Evolutionary conservation across 331 rosid species (phyloP).

Genomic region (Pyracantha coccinea): DNA sequence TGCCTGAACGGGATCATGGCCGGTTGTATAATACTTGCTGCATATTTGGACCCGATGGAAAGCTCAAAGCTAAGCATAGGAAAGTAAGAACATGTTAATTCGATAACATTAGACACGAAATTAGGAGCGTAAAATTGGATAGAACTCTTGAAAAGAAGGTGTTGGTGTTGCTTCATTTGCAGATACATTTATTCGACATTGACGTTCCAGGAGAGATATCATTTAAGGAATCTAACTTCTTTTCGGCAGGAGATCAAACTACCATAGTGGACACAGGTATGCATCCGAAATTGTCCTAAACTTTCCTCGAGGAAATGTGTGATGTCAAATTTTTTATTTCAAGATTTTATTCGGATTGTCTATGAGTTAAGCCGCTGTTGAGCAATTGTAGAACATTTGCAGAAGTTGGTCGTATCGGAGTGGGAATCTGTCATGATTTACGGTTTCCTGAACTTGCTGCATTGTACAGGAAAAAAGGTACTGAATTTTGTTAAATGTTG

Average conservation of each 20-base stretch:
- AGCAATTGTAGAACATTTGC: background rate
- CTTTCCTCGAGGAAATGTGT: background rate
- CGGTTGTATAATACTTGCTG: slow-evolving; percentile 25
- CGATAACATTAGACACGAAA: background rate
- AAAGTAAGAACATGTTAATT: slow-evolving; percentile 6
- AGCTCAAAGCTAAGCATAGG: slow-evolving; percentile 21
- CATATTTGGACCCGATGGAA: slow-evolving; percentile 31
- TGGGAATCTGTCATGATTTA: slow-evolving; percentile 31
- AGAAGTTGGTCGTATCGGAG: slow-evolving; percentile 28
- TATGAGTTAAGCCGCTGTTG: background rate
- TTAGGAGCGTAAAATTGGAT: background rate
- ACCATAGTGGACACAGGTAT: slow-evolving; percentile 31
- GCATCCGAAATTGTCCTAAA: background rate
- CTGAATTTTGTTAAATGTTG: background rate
- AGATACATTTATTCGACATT: slow-evolving; percentile 29
- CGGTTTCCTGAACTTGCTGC: slow-evolving; percentile 28
- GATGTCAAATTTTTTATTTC: background rate
- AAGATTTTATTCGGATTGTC: background rate
- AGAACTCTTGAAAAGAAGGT: background rate
- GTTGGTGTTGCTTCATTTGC: background rate
- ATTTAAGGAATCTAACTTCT: slow-evolving; percentile 25
- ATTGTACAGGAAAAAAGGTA: slow-evolving; percentile 19
- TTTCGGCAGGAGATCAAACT: slow-evolving; percentile 19
- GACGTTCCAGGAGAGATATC: slow-evolving; percentile 22
- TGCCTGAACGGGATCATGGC: slow-evolving; percentile 19